Evolutionary conservation across 2,329 filamentous ascomycete species (phyloP), one percentile per base, ranked within the genome.

Genomic region (Xylariaceae sp.): DNA sequence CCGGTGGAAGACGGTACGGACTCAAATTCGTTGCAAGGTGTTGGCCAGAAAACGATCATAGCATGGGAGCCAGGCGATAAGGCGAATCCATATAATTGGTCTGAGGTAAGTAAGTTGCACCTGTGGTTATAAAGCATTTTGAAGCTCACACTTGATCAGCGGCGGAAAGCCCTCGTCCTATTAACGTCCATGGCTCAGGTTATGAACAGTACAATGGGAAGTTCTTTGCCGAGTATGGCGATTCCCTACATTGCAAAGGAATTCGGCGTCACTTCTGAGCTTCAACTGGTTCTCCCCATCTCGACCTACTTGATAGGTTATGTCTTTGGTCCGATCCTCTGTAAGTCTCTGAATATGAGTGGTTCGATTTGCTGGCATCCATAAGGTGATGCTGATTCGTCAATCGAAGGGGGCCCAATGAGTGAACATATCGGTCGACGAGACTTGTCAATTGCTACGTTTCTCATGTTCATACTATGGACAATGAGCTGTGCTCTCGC

Each of bases 161-260:
- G 51, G 37, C 78, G 71, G 52, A 86, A 85, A 55, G 49, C 63
- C 2, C 63, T 67, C 29, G 69, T 85, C 4, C 55, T 83, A 2
- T 54, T 77, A 19, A 69, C 76, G 0, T 73, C 74, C 2, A 78
- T 80, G 63, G 57, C 75, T 48, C 69, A 74, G 39, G 80, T 86
- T 33, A 68, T 85, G 56, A 87, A 87, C 59, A 80, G 75, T 19
- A 86, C 83, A 9, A 77, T 87, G 63, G 78, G 76, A 2, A 83
- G 77, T 32, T 71, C 80, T 0, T 67, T 87, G 4, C 79, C 83
- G 1, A 78, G 79, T 41, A 83, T 83, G 59, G 78, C 79, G 12
- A 71, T 80, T 2, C 69, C 74, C 2, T 73, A 69, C 38, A 82
- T 86, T 35, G 65, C 72, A 3, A 56, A 62, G 3, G 69, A 82